Conservation (phyloP, 2,329 filamentous ascomycete species). For the Cytospora paraplurivora region DNA sequence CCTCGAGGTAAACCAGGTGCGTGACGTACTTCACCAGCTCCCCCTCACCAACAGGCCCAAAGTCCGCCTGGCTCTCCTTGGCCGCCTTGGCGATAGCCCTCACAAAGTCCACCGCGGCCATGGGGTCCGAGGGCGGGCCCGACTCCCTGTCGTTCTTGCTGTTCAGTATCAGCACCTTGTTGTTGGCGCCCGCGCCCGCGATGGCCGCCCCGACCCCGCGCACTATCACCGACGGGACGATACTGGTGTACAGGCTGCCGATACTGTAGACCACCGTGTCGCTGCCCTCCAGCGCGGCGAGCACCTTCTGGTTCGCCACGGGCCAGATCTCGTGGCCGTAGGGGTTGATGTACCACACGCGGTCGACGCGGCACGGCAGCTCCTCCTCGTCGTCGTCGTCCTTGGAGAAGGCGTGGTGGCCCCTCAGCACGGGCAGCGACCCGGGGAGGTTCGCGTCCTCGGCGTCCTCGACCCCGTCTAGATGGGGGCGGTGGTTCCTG, state of each 20-base stretch:
- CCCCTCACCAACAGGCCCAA: conserved; percentile 34
- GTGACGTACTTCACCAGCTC: conserved; percentile 70
- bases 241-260: conserved; percentile 88
- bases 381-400: conserved; percentile 69
- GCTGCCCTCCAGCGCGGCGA: conserved; percentile 66
- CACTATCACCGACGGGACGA: conserved; percentile 81
- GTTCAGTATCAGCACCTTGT: conserved; percentile 85
- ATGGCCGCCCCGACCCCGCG: conserved; percentile 71
- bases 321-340: conserved; percentile 96
- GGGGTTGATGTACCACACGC: conserved; percentile 97
- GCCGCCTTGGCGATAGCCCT: conserved; percentile 76
- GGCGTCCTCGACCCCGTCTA: conserved; percentile 73
- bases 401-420: conserved; percentile 87
- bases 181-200: conserved; percentile 46
- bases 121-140: conserved; percentile 65
- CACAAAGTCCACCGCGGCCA: conserved; percentile 79
- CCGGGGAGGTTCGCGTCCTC: conserved; percentile 83
- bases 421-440: conserved; percentile 75
- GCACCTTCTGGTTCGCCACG: conserved; percentile 76
- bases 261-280: conserved; percentile 85
- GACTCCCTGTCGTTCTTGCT: conserved; percentile 85
- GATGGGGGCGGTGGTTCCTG: conserved; percentile 44
- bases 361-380: conserved; percentile 72
- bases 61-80: conserved; percentile 62
- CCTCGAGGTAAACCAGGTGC: conserved; percentile 80